Base-by-base conservation (phyloP, 306 rosid genomes). In the Vigna mungo region DNA sequence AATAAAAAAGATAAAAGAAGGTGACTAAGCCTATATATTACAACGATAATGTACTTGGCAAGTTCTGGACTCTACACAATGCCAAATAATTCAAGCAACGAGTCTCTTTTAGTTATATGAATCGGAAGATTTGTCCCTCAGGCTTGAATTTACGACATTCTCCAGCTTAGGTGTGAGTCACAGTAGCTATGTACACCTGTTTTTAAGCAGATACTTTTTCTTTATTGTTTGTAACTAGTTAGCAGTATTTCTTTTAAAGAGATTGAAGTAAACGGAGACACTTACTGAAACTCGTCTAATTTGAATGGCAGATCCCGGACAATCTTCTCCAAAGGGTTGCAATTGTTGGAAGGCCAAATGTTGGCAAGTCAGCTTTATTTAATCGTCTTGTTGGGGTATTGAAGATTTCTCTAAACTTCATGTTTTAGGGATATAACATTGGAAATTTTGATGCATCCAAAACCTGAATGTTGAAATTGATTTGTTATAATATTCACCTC, bases 331-430 rank as follows among this genome's bases (percentile, higher is more conserved):
- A 93, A 14, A 89, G 78, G 80, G 88, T 94, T 78, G 93, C 97
- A 72, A 90, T 95, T 72, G 88, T 94, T 76, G 98, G 98, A 81
- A 89, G 97, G 81, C 98, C 98, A n/a, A 92, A 94, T 18, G 97
- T 92, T 80, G 97, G 98, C 71, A 95, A 95, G 84, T 95, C 98
- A 60, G 98, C 98, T 12, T 73, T 95, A 68, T 95, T 88, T 81
- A 95, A 95, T 71, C 93, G 97, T 63, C 90, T 95, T n/a, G 96
- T 92, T 64, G 96, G 93, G 97, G 98, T 95, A 91, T 46, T 81
- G 54, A 49, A 49, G 37, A 9, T 46, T 79, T 68, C 25, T 72
- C 84, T 62, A 58, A 14, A 48, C 61, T 85, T 78, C 65, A 18
- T 77, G 34, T 61, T 52, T n/a, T 44, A 13, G 32, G 64, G 75